Percentiles rank a stretch among this genome's conserved stretches.
These are phyloP conservation scores for Ogataea ramenticola DNA, from an alignment of 805 yeast species.

Conservation along the genomic window DNA sequence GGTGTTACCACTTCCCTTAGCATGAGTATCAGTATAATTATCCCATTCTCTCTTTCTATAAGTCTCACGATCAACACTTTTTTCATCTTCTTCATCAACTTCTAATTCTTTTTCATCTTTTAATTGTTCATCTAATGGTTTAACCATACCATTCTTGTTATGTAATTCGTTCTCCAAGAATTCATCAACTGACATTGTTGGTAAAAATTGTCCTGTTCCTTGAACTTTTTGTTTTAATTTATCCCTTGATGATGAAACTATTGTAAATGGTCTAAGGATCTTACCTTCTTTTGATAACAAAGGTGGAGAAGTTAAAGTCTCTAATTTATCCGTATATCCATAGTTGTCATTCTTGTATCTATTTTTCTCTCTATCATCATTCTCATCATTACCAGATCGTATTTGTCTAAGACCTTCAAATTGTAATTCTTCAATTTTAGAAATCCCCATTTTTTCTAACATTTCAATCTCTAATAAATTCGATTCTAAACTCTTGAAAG, in stretches of 20 bases:
- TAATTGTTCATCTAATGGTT: constrained; percentile 33
- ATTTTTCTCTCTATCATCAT: constrained; percentile 9
- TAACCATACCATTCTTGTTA: constrained; percentile 75
- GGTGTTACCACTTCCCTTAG: constrained; percentile 88
- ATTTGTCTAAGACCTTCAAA: constrained; percentile 3
- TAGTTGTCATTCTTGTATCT: no score
- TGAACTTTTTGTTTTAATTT: constrained; percentile 58
- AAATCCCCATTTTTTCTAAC: constrained; percentile 37
- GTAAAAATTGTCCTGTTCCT: constrained; percentile 89
- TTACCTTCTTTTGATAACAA: constrained; percentile 62
- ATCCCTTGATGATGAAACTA: constrained; percentile 49
- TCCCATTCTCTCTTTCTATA: constrained; percentile 86
- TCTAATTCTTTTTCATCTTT: constrained; percentile 31
- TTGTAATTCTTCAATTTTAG: constrained; percentile 3
- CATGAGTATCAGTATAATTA: constrained; percentile 79
- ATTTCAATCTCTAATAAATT: constrained; percentile 61
- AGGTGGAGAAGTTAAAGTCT: constrained; percentile 40
- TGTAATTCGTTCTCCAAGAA: constrained; percentile 78
- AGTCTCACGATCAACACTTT: constrained; percentile 56
- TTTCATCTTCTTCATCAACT: constrained; percentile 54
- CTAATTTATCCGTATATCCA: constrained; percentile 66
- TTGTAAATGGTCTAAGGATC: constrained; percentile 76
- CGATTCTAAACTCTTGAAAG: constrained; percentile 52
- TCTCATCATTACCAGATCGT: constrained; percentile 9
- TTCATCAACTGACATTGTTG: constrained; percentile 93